These are phyloP conservation scores for Setomelanomma holmii DNA, from an alignment of 2,329 filamentous ascomycete genomes.

Conservation along the genomic window DNA sequence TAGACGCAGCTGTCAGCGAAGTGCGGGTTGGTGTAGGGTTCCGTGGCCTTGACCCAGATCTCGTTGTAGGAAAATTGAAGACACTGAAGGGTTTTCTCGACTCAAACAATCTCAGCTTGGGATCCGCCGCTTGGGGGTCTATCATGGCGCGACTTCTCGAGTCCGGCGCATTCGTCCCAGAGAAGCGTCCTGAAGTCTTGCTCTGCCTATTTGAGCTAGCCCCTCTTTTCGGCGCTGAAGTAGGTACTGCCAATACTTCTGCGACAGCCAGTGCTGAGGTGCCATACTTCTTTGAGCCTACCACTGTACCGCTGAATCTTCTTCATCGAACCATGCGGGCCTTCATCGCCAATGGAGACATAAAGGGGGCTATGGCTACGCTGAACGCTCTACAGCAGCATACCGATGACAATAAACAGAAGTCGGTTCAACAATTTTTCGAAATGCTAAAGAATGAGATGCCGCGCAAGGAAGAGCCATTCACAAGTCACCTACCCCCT, in stretches of 20 bases:
- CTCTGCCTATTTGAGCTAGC: conserved; percentile 50
- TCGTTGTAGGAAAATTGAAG: conserved; percentile 44
- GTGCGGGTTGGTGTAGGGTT: conserved; percentile 54
- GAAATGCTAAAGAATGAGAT: conserved; percentile 30
- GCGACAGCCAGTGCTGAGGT: conserved; percentile 22
- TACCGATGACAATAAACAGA: conserved; percentile 54
- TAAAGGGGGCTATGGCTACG: conserved; percentile 47
- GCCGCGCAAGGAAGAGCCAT: conserved; percentile 28
- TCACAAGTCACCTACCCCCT: conserved; percentile 33
- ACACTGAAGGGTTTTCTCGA: conserved; percentile 48
- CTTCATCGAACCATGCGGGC: conserved; percentile 52
- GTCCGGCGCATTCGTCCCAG: conserved; percentile 54
- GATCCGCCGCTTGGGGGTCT: conserved; percentile 53
- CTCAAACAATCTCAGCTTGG: conserved; percentile 48
- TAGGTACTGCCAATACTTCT: conserved; percentile 47
- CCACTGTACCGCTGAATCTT: conserved; percentile 51
- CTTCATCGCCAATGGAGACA: conserved; percentile 49
- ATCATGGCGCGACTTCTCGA: conserved; percentile 60
- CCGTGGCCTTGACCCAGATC: conserved; percentile 46
- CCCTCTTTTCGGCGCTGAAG: conserved; percentile 51
- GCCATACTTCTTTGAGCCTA: conserved; percentile 55
- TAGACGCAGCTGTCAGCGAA: conserved; percentile 59
- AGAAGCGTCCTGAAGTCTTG: conserved; percentile 54
- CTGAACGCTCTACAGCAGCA: conserved; percentile 49
- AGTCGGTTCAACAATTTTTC: conserved; percentile 53